Evolutionary conservation across 805 yeast genomes (phyloP).

Genomic region (Ogataea parapolymorpha): DNA sequence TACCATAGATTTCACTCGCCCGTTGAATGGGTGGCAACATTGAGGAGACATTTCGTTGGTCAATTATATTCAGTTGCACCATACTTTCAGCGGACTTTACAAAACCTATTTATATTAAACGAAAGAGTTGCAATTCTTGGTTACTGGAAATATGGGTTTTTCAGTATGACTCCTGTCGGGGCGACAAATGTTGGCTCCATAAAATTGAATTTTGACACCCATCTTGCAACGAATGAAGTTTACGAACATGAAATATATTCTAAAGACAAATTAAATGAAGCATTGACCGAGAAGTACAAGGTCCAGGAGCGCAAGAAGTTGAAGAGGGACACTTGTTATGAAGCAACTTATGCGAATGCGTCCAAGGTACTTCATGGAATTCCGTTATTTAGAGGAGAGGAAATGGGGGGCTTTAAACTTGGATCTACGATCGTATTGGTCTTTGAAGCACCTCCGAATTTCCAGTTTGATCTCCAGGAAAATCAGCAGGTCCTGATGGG

Average conservation of each 20-base stretch:
- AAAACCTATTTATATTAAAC: conserved; percentile 83
- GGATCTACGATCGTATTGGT: conserved; percentile 97
- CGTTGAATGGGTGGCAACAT: conserved; percentile 88
- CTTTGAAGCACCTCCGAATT: conserved; percentile 88
- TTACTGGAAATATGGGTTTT: conserved; percentile 94
- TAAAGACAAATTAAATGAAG: conserved; percentile 19
- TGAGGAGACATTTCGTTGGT: conserved; percentile 94
- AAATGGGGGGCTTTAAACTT: conserved; percentile 94
- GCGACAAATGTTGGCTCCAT: conserved; percentile 98
- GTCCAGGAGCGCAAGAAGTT: conserved; percentile 35
- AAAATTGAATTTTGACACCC: conserved; percentile 85
- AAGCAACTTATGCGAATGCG: conserved; percentile 86
- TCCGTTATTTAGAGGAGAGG: conserved; percentile 88
- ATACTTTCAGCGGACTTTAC: conserved; percentile 82
- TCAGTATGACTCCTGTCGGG: conserved; percentile 98
- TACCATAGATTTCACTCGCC: conserved; percentile 98
- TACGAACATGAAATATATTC: conserved; percentile 47
- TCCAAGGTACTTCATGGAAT: conserved; percentile 74
- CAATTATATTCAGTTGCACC: conserved; percentile 96
- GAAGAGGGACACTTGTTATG: conserved; percentile 81
- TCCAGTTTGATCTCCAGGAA: conserved; percentile 61
- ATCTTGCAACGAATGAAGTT: conserved; percentile 76
- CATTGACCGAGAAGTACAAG: conserved; percentile 3
- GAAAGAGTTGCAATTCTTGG: conserved; percentile 96
- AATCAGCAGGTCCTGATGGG: conserved; percentile 89